Base-by-base conservation (phyloP, 2,329 filamentous ascomycete genomes). In the Neofusicoccum kwambonambiense region DNA sequence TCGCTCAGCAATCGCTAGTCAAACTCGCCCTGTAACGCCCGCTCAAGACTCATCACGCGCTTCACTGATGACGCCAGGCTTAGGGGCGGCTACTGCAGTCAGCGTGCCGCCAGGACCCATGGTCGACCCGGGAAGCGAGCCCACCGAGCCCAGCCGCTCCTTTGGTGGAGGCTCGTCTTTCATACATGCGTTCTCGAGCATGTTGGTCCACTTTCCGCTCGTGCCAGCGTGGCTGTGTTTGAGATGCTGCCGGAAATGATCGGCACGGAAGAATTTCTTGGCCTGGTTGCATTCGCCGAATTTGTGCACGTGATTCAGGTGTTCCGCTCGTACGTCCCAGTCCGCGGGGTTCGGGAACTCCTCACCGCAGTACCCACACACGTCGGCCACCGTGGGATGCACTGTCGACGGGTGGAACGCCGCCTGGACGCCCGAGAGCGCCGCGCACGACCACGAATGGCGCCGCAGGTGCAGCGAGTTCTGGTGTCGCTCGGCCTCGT, bases 181-280 rank as follows among this genome's bases (percentile, higher is more conserved):
- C 92, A 98, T 96, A 80, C 95, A 99, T 4, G 93, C 92, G 74
- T 92, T 96, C 76, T 99, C 95, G 39, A 99, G 83, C 85, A 97
- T 93, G 78, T 98, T 98, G 12, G 95, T 99, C 95, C 95, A 99
- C 78, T 98, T 98, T 37, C 95, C 95, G 77, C 93, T 97, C 0
- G 92, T 94, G 41, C 95, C 95, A 42, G 91, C 92, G 79, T 98
- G 95, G 76, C 93, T 97, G 77, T 99, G 95, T 82, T 98, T 99
- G 65, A 99, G 83, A 79, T 99, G 95, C 78, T 99, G 95, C 66
- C 95, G 89, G 83, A 99, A 99, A 77, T 99, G 95, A 77, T 99
- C 95, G 39, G 95, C 95, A 42, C 95, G 87, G 81, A 91, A 99
- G 77, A 99, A 99, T 77, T 98, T 98, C 83, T 99, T 99, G 70